Percentiles rank a stretch among this genome's conserved stretches.
phyloP scores from a whole-genome alignment of 1,139 yeast genomes.

The Pichia sp. region DNA sequence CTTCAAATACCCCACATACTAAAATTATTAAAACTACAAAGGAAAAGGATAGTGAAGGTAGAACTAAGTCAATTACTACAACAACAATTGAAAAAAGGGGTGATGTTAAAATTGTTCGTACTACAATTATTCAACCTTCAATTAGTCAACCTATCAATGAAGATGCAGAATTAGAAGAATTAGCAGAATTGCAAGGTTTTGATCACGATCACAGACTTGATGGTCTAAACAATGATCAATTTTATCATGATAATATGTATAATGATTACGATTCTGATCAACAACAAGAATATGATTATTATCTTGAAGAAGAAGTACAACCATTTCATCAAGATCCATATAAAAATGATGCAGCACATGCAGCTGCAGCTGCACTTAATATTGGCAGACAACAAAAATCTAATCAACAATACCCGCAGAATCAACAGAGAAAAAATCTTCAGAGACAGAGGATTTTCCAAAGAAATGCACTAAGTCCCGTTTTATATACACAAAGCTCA shows the following conservation, averaged over 20 bases:
- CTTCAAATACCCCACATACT: conserved; percentile 24
- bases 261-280: background rate
- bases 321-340: conserved; percentile 2
- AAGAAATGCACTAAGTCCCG: background rate
- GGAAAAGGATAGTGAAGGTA: conserved; percentile 28
- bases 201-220: conserved; percentile 8
- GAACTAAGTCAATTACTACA: conserved; percentile 30
- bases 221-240: background rate
- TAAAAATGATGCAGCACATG: conserved; percentile 12
- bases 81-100: conserved; percentile 30
- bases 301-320: background rate
- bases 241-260: background rate
- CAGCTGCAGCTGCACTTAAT: conserved; percentile 9
- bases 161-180: conserved; percentile 15
- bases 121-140: conserved; percentile 21
- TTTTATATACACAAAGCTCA: too few species aligned
- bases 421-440: background rate
- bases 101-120: conserved; percentile 29
- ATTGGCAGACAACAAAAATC: too few species aligned
- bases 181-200: conserved; percentile 19
- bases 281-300: background rate
- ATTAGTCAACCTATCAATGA: conserved; percentile 14
- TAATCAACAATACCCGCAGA: background rate
- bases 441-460: background rate
- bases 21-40: conserved; percentile 27